Conservation (phyloP, 2,329 filamentous ascomycete species). For the Aspergillus terreus region DNA sequence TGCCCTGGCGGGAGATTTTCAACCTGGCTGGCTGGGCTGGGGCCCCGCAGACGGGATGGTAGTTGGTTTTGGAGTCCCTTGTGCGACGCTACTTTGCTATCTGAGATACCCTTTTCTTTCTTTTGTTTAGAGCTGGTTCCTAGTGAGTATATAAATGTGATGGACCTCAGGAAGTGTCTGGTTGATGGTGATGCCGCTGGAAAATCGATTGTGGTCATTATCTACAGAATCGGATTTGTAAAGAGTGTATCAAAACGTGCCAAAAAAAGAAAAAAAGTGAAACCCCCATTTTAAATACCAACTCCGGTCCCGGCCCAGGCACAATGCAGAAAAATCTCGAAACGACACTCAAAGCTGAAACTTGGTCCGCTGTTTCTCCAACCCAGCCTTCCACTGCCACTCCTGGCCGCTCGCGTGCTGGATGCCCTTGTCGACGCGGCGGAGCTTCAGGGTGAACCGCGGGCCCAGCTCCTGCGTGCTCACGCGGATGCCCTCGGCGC, state of each 20-base stretch:
- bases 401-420: slow-evolving; percentile 72
- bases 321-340: slow-evolving; percentile 7
- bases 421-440: slow-evolving; percentile 87
- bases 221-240: neutral
- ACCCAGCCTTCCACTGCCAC: slow-evolving; percentile 94
- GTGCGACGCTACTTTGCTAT: neutral
- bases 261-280: neutral
- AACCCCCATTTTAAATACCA: neutral
- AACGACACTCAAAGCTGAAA: slow-evolving; percentile 69
- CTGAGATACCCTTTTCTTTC: slow-evolving; percentile 1
- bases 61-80: neutral
- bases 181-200: neutral
- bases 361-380: slow-evolving; percentile 90
- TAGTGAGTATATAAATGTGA: neutral
- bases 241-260: neutral
- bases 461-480: slow-evolving; percentile 90
- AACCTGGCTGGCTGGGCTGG: neutral
- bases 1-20: neutral
- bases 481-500: slow-evolving; percentile 78
- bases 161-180: neutral
- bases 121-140: neutral
- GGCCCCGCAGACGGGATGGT: neutral
- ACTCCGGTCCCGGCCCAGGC: slow-evolving; percentile 8
- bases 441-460: slow-evolving; percentile 77
- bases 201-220: neutral